Evolutionary conservation across 2,329 filamentous ascomycete species (phyloP).

Genomic region (Nothophoma quercina): DNA sequence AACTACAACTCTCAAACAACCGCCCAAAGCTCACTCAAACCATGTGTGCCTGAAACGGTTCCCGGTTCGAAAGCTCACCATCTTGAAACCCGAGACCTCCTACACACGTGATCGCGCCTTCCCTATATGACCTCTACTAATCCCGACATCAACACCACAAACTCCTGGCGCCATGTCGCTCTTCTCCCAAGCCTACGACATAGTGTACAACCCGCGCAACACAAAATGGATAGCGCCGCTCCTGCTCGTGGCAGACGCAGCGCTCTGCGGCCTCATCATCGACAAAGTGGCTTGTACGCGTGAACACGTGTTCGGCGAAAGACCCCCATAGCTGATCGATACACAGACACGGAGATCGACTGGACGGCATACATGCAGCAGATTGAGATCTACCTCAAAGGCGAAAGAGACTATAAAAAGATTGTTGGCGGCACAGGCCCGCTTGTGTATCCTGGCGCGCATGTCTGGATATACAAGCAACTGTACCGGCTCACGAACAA

Average conservation of each 20-base stretch:
- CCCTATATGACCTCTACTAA: slow-evolving; percentile 31
- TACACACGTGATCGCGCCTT: slow-evolving; percentile 32
- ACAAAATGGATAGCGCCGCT: slow-evolving; percentile 70
- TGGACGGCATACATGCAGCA: slow-evolving; percentile 98
- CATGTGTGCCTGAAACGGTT: slow-evolving; percentile 36
- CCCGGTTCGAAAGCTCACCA: slow-evolving; percentile 29
- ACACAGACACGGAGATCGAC: slow-evolving; percentile 92
- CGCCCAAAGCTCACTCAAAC: slow-evolving; percentile 28
- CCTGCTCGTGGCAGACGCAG: slow-evolving; percentile 73
- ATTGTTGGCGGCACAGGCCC: slow-evolving; percentile 91
- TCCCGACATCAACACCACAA: slow-evolving; percentile 19
- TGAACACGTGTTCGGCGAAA: slow-evolving; percentile 34
- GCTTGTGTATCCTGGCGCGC: slow-evolving; percentile 91
- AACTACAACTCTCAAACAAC: slow-evolving; percentile 19
- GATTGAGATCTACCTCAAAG: slow-evolving; percentile 76
- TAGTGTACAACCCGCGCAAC: slow-evolving; percentile 63
- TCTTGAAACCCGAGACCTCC: slow-evolving; percentile 32
- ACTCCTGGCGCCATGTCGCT: slow-evolving; percentile 39
- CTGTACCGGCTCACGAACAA: slow-evolving; percentile 80
- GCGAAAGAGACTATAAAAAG: slow-evolving; percentile 86
- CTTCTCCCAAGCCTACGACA: slow-evolving; percentile 39
- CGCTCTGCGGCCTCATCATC: slow-evolving; percentile 77
- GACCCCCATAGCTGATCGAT: neutral
- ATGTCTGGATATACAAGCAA: slow-evolving; percentile 87
- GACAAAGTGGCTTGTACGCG: slow-evolving; percentile 82